Percentiles rank a stretch among this genome's conserved stretches.
phyloP scores from a whole-genome alignment of 768 basidiomycete genomes.

The Mycena belliarum region DNA sequence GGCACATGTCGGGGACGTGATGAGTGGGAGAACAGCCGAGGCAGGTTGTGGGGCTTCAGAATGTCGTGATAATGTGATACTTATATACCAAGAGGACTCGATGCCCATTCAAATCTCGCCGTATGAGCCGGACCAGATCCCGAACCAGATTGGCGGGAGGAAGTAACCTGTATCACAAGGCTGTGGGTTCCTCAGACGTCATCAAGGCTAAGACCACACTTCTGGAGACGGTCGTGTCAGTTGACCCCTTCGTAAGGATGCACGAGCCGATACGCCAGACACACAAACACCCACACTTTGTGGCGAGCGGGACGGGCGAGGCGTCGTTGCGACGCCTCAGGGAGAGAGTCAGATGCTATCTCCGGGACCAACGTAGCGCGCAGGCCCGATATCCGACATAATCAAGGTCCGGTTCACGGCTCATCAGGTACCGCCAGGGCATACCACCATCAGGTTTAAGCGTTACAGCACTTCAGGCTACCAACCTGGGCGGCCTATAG shows the following conservation, averaged over 20 bases:
- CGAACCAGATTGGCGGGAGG: not conserved
- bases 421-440: not conserved
- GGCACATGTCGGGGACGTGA: slow-evolving; percentile 38
- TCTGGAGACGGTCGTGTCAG: not conserved
- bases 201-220: not conserved
- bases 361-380: not conserved
- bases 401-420: not conserved
- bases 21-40: not conserved
- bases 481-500: too few relatives aligned
- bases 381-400: slow-evolving; percentile 3
- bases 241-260: not conserved
- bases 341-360: not conserved
- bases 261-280: not conserved
- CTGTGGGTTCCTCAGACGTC: not conserved
- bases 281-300: not conserved
- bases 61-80: not conserved
- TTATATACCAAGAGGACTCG: slow-evolving; percentile 11
- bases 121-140: too few relatives aligned
- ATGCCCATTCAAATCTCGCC: not conserved
- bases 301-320: not conserved
- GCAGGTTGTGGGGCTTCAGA: not conserved
- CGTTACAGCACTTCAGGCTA: too few relatives aligned
- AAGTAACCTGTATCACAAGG: not conserved
- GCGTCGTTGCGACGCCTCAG: not conserved
- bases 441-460: not conserved